Evolutionary conservation across 352 stramenopile genomes (phyloP), one percentile per base, ranked within the genome.

Genomic region (Peronospora tabacina): DNA sequence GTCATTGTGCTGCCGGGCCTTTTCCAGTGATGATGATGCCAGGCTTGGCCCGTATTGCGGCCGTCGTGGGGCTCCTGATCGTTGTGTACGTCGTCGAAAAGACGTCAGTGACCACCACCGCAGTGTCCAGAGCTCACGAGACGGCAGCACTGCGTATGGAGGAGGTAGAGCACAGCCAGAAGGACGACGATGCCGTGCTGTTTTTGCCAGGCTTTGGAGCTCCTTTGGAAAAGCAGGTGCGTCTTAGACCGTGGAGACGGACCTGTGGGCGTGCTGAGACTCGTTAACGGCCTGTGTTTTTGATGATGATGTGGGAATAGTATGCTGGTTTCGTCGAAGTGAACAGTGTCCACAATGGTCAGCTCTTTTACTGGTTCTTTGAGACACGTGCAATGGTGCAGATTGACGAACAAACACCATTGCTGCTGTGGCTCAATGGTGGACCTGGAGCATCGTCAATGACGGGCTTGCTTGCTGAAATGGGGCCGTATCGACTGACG

Each of bases 291-390:
- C 43, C 41, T 41, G 19, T 70, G 43, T 36, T 40, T n/a, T 70
- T 19, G 43, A 58, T 43, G 66, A 55, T 61, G 62, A 57, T 70
- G 52, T 68, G 39, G 57, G 37, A 57, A 58, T 45, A 88, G 80
- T 90, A 82, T 59, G 76, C 80, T 26, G 77, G 80, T 7, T 56
- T 87, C 49, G 59, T 87, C 34, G 70, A 53, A 32, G 80, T 88
- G 28, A 87, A 87, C 60, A 55, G 51, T 10, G 0, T 63, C 11
- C 69, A 73, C 12, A 63, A 67, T 15, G 80, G 80, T 16, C 82
- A 75, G 34, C 37, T 91, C 7, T 92, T 92, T 32, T 92, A 92
- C 55, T 92, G 81, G 81, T 92, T 92, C 55, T 87, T 92, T 53
- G 78, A 90, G 61, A 70, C 77, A 30, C 70, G 70, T n/a, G 55